Conservation (phyloP, 345 rosid genomes). For the Erysimum cheiranthoides region DNA sequence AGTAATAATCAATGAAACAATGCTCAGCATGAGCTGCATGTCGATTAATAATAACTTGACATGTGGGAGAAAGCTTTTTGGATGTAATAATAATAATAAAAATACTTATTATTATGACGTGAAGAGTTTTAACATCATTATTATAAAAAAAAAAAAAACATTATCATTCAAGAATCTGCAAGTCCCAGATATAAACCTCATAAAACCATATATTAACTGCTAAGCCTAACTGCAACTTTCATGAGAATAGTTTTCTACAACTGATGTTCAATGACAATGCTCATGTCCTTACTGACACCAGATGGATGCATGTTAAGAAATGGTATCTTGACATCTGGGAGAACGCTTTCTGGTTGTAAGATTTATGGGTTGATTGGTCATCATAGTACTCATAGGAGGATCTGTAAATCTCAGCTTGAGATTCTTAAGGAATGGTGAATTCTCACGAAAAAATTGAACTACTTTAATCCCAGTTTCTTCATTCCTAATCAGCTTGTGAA, state of each 20-base stretch:
- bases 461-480: not conserved
- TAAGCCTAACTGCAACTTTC: not conserved
- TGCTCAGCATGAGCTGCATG: too few species aligned
- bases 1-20: too few species aligned
- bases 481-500: not conserved
- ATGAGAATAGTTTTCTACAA: not conserved
- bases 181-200: too few species aligned
- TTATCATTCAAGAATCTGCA: not conserved
- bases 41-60: too few species aligned
- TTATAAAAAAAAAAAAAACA: not conserved
- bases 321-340: not conserved
- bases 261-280: not conserved
- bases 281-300: not conserved
- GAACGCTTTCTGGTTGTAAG: constrained; percentile 9
- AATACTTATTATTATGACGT: too few species aligned
- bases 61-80: too few species aligned
- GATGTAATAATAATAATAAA: not conserved
- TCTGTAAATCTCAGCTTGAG: not conserved
- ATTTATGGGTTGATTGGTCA: not conserved
- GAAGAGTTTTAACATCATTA: too few species aligned
- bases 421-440: constrained; percentile 11
- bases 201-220: too few species aligned
- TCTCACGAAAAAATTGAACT: constrained; percentile 13
- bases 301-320: not conserved
- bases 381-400: not conserved